These are phyloP conservation scores for Colletotrichum nymphaeae DNA, from an alignment of 2,329 filamentous ascomycete species.

Conservation along the genomic window DNA sequence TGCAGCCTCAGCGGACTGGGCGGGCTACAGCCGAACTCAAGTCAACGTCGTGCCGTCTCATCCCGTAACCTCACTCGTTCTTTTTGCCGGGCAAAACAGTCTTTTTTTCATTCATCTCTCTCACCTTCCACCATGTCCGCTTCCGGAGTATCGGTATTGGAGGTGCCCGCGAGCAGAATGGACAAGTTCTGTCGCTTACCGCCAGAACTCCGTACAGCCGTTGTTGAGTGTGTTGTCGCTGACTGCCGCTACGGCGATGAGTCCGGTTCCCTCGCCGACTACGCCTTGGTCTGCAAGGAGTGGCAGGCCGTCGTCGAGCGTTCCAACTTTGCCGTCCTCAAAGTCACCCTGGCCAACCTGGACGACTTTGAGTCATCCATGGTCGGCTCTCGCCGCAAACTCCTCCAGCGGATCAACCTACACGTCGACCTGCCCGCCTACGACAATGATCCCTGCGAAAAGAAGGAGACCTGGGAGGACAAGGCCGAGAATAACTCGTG, in stretches of 20 bases:
- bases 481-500: constrained; percentile 41
- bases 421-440: constrained; percentile 40
- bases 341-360: constrained; percentile 35
- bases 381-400: constrained; percentile 36
- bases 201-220: constrained; percentile 33
- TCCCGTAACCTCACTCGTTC: constrained; percentile 29
- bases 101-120: background rate
- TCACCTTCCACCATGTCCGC: constrained; percentile 6
- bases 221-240: constrained; percentile 35
- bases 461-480: constrained; percentile 40
- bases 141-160: constrained; percentile 10
- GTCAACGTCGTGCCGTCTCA: constrained; percentile 34
- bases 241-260: constrained; percentile 36
- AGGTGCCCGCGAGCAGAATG: constrained; percentile 24
- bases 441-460: constrained; percentile 35
- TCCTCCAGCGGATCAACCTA: constrained; percentile 39
- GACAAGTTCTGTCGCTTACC: constrained; percentile 26
- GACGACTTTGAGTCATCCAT: constrained; percentile 38
- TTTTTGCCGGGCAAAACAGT: constrained; percentile 1
- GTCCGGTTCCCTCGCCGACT: constrained; percentile 33
- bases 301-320: constrained; percentile 42
- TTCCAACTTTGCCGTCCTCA: constrained; percentile 39
- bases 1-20: constrained; percentile 29
- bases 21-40: constrained; percentile 31
- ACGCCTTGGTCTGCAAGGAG: constrained; percentile 41